A percentile compares a stretch with the other conserved stretches of the same genome.
Conservation (phyloP, 257 asterid species). For the Ocimum tenuiflorum region DNA sequence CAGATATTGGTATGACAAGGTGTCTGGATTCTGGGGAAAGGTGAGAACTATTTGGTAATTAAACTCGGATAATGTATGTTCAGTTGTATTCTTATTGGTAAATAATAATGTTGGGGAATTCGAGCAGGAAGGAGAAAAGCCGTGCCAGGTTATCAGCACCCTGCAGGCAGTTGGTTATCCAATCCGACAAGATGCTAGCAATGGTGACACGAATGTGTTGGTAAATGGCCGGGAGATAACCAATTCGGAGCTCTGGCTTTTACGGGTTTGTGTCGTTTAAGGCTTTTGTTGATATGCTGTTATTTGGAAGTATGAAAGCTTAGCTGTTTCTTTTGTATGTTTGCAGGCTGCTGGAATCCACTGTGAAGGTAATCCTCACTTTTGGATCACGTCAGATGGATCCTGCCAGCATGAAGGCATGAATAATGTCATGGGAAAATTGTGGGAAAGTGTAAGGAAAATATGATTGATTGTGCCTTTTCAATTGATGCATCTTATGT, state of each 20-base stretch:
- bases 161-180: slow-evolving; percentile 45
- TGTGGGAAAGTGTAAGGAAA: slow-evolving; percentile 66
- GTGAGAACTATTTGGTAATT: slow-evolving; percentile 33
- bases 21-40: slow-evolving; percentile 95
- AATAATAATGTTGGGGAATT: slow-evolving; percentile 14
- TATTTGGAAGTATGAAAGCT: slow-evolving; percentile 4
- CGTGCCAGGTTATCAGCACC: slow-evolving; percentile 70
- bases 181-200: slow-evolving; percentile 56
- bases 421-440: slow-evolving; percentile 62
- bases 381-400: slow-evolving; percentile 76
- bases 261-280: slow-evolving; percentile 38
- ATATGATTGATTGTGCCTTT: neutral
- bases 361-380: slow-evolving; percentile 61
- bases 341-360: slow-evolving; percentile 58
- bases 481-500: neutral
- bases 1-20: slow-evolving; percentile 82
- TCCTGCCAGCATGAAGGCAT: slow-evolving; percentile 60
- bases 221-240: slow-evolving; percentile 79
- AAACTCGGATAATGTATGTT: neutral
- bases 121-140: slow-evolving; percentile 74
- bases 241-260: slow-evolving; percentile 47
- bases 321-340: slow-evolving; percentile 10
- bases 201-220: slow-evolving; percentile 57
- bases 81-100: neutral
- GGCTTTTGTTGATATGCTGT: neutral